A percentile compares a stretch with the other conserved stretches of the same genome.
These are phyloP conservation scores for Sphagnum contortum DNA, from an alignment of 225 moss, liverwort and hornwort genomes.

Conservation along the genomic window DNA sequence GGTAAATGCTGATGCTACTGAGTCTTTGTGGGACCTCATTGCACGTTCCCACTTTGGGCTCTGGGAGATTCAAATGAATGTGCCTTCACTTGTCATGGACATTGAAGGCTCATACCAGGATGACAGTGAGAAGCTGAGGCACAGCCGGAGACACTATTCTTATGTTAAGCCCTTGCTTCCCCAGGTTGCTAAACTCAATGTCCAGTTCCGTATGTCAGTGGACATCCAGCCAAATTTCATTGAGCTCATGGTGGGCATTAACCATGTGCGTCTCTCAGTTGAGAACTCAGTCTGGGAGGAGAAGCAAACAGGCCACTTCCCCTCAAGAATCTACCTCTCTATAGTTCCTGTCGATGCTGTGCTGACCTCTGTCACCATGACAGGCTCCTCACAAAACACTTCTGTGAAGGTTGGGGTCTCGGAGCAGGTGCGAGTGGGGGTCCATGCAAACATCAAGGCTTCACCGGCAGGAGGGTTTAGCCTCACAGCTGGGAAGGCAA, in stretches of 20 bases:
- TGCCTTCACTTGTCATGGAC: constrained; percentile 33
- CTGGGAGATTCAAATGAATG: constrained; percentile 38
- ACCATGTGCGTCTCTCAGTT: constrained; percentile 35
- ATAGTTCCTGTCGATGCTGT: constrained; percentile 18
- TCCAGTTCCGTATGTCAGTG: constrained; percentile 38
- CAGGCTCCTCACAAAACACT: constrained; percentile 30
- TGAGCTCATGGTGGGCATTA: constrained; percentile 28
- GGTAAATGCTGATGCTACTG: too few species aligned
- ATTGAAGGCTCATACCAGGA: constrained; percentile 33
- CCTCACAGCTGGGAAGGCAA: constrained; percentile 15
- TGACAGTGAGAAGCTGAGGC: constrained; percentile 2
- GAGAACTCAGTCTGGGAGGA: constrained; percentile 44
- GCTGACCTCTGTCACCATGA: constrained; percentile 27
- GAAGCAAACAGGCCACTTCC: constrained; percentile 32
- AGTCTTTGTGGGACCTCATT: constrained; percentile 18
- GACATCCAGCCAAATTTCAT: constrained; percentile 24
- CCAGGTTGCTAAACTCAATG: constrained; percentile 41
- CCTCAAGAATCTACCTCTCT: constrained; percentile 23
- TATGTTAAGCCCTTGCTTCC: constrained; percentile 42
- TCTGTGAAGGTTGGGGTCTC: constrained; percentile 27
- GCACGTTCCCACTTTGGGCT: constrained; percentile 39
- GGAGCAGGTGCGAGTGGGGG: constrained; percentile 27
- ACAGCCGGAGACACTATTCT: constrained; percentile 19
- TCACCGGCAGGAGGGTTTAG: constrained; percentile 19
- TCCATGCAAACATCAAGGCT: constrained; percentile 16